Base-by-base conservation (phyloP, 108 stramenopile species). In the Conticribra guillardii region DNA sequence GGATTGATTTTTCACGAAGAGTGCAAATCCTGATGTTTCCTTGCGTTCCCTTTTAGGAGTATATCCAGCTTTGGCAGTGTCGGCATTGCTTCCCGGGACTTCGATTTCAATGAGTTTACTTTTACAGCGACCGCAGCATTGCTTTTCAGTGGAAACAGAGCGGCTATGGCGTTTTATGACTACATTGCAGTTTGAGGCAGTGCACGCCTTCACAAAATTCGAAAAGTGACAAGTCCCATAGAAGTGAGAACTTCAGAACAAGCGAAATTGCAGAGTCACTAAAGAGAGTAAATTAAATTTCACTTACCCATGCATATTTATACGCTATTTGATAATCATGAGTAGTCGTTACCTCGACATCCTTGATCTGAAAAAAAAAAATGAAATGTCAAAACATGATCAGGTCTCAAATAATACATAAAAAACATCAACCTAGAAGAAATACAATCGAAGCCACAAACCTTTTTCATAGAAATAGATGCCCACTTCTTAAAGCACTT, bases 401-500 rank as follows among this genome's bases (percentile, higher is more conserved):
- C 0, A 44, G 34, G 56, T 28, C 14, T 21, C 15, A 2, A 19
- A 55, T 17, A 2, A 69, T 37, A 17, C 58, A 71, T 24, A n/a
- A 15, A 61, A 45, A 48, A 11, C 34, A 55, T 8, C 0, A 27
- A 27, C 27, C 9, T 28, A 65, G 1, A 26, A 51, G 2, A 19
- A 49, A 46, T n/a, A n/a, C n/a, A n/a, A n/a, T n/a, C n/a, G n/a
- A 0, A 48, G 16, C 57, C 22, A 49, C 30, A 8, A 18, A 70
- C 60, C 54, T 78, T 71, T 21, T 41, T 63, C 90, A 87, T 93
- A 22, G 95, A 85, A 19, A 76, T 61, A 51, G 54, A 62, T 9
- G 93, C 97, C 98, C 98, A 98, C 29, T 89, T 88, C 79, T 87
- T 82, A 56, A 96, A 96, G 31, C 64, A 66, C 15, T 32, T 54